Base-by-base conservation (phyloP, 1,139 yeast genomes). In the Taphrina communis region DNA sequence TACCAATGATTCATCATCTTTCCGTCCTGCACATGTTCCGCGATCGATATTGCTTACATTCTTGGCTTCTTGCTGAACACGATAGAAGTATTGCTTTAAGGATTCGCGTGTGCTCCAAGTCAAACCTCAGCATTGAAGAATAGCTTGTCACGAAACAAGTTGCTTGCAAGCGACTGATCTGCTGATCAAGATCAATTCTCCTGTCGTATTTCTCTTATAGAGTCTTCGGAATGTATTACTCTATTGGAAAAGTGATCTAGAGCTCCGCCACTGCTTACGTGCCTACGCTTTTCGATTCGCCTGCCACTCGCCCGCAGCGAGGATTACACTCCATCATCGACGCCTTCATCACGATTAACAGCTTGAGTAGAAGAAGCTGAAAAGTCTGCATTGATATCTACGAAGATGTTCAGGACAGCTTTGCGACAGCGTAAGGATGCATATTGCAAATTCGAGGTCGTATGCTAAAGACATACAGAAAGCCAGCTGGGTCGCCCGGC, bases 211-310 rank as follows among this genome's bases (percentile, higher is more conserved):
- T 36, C 31, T 50, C 53, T 31, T 50, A 50, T 21, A 21, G 4
- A 4, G 8, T 21, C 5, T 6, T 21, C 53, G 53, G 36, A n/a
- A 9, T 21, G 31, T 9, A 8, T 44, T 44, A 21, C 36, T 25
- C 9, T 1, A 9, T 50, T 35, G n/a, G 21, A 21, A 12, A 31
- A 7, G 5, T 31, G 3, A 39, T 56, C n/a, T 21, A 8, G 58
- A 53, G 58, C 58, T 53, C 58, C 58, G 25, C 53, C 58, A 36
- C 58, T 53, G 58, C 58, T 53, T 53, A 53, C 58, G 58, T 36
- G 58, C 58, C 42, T 53, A 35, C 25, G 58, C 41, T 17, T 53
- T 53, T 35, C 58, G 58, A 53, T 53, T 53, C 58, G 58, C 58
- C 58, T 53, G 36, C 53, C n/a, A 21, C 21, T 50, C 36, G 53